A percentile compares a stretch with the other conserved stretches of the same genome.
phyloP scores from a whole-genome alignment of 2,329 filamentous ascomycete species.

The Penicillium sp. region DNA sequence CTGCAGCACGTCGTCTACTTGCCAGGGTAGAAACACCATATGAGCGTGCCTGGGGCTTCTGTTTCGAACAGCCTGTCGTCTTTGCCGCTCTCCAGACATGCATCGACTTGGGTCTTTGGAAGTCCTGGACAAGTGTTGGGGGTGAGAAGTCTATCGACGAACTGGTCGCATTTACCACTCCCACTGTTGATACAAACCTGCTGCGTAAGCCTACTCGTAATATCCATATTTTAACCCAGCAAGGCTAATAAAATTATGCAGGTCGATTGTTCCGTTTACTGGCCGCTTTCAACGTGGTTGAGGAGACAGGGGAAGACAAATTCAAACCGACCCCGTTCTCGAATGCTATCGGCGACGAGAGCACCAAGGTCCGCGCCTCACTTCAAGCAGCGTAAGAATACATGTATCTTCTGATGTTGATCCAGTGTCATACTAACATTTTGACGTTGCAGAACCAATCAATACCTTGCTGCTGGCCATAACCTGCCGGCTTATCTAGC shows the following conservation, averaged over 20 bases:
- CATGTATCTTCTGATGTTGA: background rate
- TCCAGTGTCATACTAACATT: background rate
- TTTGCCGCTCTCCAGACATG: constrained; percentile 33
- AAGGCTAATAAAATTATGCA: background rate
- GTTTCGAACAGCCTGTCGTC: constrained; percentile 33
- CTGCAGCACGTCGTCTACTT: constrained; percentile 32
- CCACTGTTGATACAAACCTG: constrained; percentile 29
- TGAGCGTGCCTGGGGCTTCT: constrained; percentile 35
- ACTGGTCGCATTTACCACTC: constrained; percentile 27
- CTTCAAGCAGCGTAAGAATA: constrained; percentile 31
- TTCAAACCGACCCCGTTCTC: constrained; percentile 37
- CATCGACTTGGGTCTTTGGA: constrained; percentile 36
- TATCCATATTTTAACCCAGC: no score
- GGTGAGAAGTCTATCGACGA: constrained; percentile 33
- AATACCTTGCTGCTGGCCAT: constrained; percentile 31
- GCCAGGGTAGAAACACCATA: constrained; percentile 35
- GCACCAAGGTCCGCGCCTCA: constrained; percentile 31
- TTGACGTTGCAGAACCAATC: constrained; percentile 25
- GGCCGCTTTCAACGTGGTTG: constrained; percentile 33
- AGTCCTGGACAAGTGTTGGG: constrained; percentile 29
- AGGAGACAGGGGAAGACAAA: constrained; percentile 31
- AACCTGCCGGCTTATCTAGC: constrained; percentile 37
- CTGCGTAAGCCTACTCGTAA: constrained; percentile 22
- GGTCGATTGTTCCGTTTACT: constrained; percentile 34
- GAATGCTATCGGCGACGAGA: constrained; percentile 32